These are phyloP conservation scores for Coemansia sp. DNA, from an alignment of 192 early-diverging fungal genomes.

Conservation along the genomic window DNA sequence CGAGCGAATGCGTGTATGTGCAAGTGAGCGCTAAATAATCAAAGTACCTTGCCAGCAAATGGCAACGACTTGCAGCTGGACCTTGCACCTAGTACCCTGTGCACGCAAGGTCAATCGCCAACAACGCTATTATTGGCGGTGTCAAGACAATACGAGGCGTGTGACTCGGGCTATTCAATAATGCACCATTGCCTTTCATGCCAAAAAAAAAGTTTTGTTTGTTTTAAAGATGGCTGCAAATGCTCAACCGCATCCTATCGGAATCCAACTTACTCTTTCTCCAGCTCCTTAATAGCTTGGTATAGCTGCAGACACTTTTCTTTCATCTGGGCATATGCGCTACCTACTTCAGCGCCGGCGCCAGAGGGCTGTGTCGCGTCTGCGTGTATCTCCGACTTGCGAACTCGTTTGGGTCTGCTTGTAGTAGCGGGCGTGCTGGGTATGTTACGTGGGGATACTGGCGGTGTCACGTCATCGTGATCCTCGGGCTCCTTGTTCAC, in stretches of 20 bases:
- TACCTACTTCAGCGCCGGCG: neutral
- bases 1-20: neutral
- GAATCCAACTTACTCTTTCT: conserved; percentile 43
- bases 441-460: conserved; percentile 6
- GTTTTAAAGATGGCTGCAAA: neutral
- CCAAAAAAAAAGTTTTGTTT: neutral
- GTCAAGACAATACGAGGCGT: neutral
- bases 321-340: conserved; percentile 16
- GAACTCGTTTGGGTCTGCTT: conserved; percentile 28
- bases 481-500: conserved; percentile 31
- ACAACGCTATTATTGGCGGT: neutral
- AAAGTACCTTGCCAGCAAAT: neutral
- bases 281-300: conserved; percentile 49
- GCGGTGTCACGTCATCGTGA: conserved; percentile 23
- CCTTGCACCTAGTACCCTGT: too few species aligned
- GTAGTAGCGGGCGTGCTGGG: conserved; percentile 4
- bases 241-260: neutral
- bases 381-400: conserved; percentile 27
- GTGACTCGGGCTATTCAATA: neutral
- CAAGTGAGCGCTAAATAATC: neutral
- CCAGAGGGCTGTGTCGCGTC: conserved; percentile 5
- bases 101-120: too few species aligned
- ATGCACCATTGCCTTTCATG: neutral
- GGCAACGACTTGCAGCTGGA: neutral
- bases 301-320: conserved; percentile 47